Evolutionary conservation across 2,329 filamentous ascomycete species (phyloP).

Genomic region (Blastomyces gilchristii): DNA sequence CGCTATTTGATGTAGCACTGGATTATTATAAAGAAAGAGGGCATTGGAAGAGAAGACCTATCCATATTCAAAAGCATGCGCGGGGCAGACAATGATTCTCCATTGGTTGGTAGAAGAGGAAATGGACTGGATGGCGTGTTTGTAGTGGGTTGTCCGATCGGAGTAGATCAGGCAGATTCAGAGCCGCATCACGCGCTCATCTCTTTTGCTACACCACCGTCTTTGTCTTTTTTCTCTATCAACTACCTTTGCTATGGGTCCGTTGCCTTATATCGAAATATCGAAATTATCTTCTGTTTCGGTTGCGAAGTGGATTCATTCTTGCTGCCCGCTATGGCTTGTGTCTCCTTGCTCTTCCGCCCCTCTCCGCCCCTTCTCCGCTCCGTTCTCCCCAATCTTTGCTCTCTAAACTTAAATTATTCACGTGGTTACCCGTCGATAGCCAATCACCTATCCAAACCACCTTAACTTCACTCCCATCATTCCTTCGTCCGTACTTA

Average conservation of each 20-base stretch:
- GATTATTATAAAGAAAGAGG: not conserved
- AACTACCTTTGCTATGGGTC: not conserved
- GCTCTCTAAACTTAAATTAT: not conserved
- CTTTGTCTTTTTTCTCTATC: not conserved
- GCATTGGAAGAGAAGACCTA: not conserved
- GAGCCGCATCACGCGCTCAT: conserved; percentile 3
- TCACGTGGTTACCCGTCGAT: not conserved
- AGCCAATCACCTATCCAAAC: not conserved
- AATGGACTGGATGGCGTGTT: not conserved
- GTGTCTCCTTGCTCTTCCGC: not conserved
- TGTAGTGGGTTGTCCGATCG: not conserved
- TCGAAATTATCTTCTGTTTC: not conserved
- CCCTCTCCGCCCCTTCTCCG: not conserved
- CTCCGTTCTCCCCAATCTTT: not conserved
- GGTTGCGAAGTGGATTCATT: not conserved
- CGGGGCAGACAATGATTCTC: not conserved
- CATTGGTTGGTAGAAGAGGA: not conserved
- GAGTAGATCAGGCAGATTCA: not conserved
- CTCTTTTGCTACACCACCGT: not conserved
- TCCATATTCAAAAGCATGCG: not conserved
- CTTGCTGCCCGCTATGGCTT: not conserved
- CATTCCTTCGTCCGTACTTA: not conserved
- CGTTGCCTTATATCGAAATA: not conserved
- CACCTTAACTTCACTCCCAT: not conserved
- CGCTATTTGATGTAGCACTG: not conserved